Evolutionary conservation across 2,329 filamentous ascomycete genomes (phyloP).

Genomic region (Rosellinia necatrix): DNA sequence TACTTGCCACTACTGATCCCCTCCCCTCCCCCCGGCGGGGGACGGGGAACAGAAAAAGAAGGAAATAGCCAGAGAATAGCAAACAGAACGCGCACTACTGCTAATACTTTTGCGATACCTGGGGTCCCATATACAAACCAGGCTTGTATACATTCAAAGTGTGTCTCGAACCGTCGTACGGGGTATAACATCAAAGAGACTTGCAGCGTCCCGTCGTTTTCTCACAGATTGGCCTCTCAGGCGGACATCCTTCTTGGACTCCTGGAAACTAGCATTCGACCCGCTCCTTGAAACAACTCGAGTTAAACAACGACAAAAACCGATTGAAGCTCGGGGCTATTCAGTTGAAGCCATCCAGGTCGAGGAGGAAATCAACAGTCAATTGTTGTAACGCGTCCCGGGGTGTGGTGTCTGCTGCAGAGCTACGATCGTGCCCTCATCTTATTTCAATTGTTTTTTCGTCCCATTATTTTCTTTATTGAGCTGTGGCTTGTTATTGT

Average conservation of each 20-base stretch:
- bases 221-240: slow-evolving; percentile 27
- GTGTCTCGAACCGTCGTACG: slow-evolving; percentile 38
- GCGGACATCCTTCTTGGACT: slow-evolving; percentile 28
- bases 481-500: slow-evolving; percentile 32
- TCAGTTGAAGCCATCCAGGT: slow-evolving; percentile 35
- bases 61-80: slow-evolving; percentile 2
- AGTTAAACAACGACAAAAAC: slow-evolving; percentile 41
- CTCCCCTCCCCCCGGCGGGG: too few species aligned
- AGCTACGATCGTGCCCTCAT: not conserved
- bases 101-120: slow-evolving; percentile 14
- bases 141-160: slow-evolving; percentile 28
- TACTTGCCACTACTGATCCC: slow-evolving; percentile 37
- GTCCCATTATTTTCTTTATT: slow-evolving; percentile 24
- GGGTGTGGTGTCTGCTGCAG: slow-evolving; percentile 23
- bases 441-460: not conserved
- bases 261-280: slow-evolving; percentile 40
- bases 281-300: slow-evolving; percentile 41
- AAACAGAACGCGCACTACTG: slow-evolving; percentile 16
- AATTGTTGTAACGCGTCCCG: slow-evolving; percentile 30
- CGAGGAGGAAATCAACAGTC: slow-evolving; percentile 27
- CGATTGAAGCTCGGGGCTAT: slow-evolving; percentile 35
- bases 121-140: not conserved
- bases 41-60: too few species aligned
- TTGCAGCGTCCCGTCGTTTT: slow-evolving; percentile 39
- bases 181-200: slow-evolving; percentile 43